Conservation (phyloP, 2,329 filamentous ascomycete species). For the Capronia americana region DNA sequence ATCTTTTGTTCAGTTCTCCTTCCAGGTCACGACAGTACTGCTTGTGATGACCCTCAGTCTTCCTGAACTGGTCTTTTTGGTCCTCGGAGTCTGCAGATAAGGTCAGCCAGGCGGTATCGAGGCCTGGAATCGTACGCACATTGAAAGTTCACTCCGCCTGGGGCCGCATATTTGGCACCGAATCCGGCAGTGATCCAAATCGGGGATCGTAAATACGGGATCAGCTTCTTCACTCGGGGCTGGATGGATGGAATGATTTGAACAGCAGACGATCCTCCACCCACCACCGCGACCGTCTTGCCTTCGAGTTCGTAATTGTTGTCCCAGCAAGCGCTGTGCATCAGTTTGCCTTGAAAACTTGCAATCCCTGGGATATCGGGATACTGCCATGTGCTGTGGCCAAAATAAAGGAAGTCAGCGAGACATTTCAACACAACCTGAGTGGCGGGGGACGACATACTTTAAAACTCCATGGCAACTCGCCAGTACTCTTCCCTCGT, state of each 20-base stretch:
- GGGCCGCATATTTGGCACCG: slow-evolving; percentile 55
- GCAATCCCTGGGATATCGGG: slow-evolving; percentile 60
- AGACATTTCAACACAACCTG: too few relatives aligned
- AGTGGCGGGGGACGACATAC: too few relatives aligned
- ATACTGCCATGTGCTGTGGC: slow-evolving; percentile 55
- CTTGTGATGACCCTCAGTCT: background rate
- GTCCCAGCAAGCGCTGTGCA: slow-evolving; percentile 65
- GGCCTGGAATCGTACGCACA: background rate
- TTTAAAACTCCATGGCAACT: slow-evolving; percentile 8
- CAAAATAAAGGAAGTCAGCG: too few relatives aligned
- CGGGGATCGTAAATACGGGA: slow-evolving; percentile 48
- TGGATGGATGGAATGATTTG: slow-evolving; percentile 18
- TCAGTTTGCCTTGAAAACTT: slow-evolving; percentile 59
- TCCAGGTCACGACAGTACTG: slow-evolving; percentile 42
- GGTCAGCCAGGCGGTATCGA: background rate
- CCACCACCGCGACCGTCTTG: slow-evolving; percentile 9
- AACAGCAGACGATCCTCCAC: slow-evolving; percentile 7
- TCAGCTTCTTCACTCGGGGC: background rate
- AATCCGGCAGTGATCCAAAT: slow-evolving; percentile 59
- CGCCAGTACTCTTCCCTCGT: slow-evolving; percentile 5
- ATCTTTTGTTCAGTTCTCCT: slow-evolving; percentile 39
- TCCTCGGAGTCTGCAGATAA: slow-evolving; percentile 28
- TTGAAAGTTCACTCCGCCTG: slow-evolving; percentile 56
- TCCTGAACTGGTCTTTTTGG: slow-evolving; percentile 34
- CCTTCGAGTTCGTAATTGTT: background rate